These are phyloP conservation scores for Thymus mandschuricus DNA, from an alignment of 257 asterid species.

Conservation along the genomic window DNA sequence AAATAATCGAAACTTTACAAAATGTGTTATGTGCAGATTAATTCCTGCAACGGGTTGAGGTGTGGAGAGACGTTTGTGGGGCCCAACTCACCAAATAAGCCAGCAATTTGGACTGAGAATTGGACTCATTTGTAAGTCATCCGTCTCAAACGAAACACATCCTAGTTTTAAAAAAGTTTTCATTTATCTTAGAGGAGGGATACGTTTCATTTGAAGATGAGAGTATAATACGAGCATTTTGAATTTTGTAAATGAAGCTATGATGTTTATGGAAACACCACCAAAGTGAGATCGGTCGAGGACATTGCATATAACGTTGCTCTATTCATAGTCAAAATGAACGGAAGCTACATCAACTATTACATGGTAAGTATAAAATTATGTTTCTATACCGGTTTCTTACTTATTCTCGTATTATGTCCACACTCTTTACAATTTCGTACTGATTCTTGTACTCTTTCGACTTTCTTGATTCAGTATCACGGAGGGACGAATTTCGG, in stretches of 20 bases:
- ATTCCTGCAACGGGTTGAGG: constrained; percentile 79
- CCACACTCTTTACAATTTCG: not conserved
- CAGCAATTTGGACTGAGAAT: constrained; percentile 94
- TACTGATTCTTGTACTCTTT: too few species aligned
- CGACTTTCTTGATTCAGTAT: constrained; percentile 44
- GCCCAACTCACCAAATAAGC: constrained; percentile 89
- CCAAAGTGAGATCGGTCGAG: constrained; percentile 58
- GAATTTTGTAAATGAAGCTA: constrained; percentile 43
- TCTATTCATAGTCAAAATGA: constrained; percentile 73
- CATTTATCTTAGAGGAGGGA: too few species aligned
- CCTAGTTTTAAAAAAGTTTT: too few species aligned
- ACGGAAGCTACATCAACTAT: constrained; percentile 90
- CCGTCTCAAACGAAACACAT: too few species aligned
- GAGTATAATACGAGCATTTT: not conserved
- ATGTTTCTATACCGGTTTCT: too few species aligned
- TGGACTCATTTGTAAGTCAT: constrained; percentile 86
- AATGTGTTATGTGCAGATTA: constrained; percentile 54
- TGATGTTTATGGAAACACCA: constrained; percentile 66
- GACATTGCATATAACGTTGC: constrained; percentile 79
- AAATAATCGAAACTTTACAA: not conserved
- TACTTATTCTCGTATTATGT: too few species aligned
- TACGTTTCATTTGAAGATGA: too few species aligned
- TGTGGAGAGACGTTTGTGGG: constrained; percentile 90
- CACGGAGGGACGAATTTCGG: constrained; percentile 95
- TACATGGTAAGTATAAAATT: constrained; percentile 62